Evolutionary conservation across 1,139 yeast species (phyloP).

Genomic region (Sugiyamaella xylanicola): DNA sequence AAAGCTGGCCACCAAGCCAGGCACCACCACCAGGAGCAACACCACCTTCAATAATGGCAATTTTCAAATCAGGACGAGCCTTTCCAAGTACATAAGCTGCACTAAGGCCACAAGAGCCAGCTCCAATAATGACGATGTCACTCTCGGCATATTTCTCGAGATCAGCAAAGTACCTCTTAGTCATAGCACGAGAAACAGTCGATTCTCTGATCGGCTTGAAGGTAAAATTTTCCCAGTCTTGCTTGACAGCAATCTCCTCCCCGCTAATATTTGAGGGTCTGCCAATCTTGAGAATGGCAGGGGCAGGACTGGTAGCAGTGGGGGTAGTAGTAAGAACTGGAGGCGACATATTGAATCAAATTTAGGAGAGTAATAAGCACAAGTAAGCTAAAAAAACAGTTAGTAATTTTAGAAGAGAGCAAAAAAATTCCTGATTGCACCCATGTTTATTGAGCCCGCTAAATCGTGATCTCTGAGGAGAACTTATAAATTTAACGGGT

Average conservation of each 20-base stretch:
- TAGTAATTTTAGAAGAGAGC: not conserved
- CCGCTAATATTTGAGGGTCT: constrained; percentile 22
- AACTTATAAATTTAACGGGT: too few relatives aligned
- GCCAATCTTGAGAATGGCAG: constrained; percentile 1
- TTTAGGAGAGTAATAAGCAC: too few relatives aligned
- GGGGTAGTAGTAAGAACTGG: constrained; percentile 16
- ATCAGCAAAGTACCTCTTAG: constrained; percentile 71
- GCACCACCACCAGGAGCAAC: constrained; percentile 84
- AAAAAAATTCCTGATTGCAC: not conserved
- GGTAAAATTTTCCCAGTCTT: constrained; percentile 63
- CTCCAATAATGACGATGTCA: constrained; percentile 75
- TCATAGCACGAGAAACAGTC: constrained; percentile 83
- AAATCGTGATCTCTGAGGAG: too few relatives aligned
- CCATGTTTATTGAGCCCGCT: too few relatives aligned
- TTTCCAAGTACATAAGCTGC: constrained; percentile 67
- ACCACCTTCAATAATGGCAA: constrained; percentile 73
- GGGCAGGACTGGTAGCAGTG: constrained; percentile 2
- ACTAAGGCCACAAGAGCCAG: constrained; percentile 71
- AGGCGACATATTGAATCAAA: constrained; percentile 19
- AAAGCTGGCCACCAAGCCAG: constrained; percentile 79
- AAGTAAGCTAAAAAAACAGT: not conserved
- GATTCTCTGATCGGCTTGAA: constrained; percentile 78
- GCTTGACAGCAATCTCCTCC: constrained; percentile 23
- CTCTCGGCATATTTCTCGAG: constrained; percentile 74
- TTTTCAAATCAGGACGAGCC: constrained; percentile 74